Base-by-base conservation (phyloP, 352 stramenopile species). In the Globisporangium spinosum region DNA sequence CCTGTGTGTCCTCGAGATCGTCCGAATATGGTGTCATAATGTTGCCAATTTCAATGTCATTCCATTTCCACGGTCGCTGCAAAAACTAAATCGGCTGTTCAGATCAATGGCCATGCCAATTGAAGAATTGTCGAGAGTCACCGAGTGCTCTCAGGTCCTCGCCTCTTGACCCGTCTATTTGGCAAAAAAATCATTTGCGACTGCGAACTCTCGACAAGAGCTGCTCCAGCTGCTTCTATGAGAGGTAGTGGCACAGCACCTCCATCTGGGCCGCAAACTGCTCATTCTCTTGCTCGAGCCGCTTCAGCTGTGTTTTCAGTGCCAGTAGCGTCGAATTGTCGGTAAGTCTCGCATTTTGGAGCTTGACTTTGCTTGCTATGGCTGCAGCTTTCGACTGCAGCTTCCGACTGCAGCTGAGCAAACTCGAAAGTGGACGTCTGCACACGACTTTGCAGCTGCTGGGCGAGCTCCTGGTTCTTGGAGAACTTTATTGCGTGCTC, bases 271-370 rank as follows among this genome's bases (percentile, higher is more conserved):
- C 29, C 3, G 47, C 53, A 40, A 90, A 68, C 29, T 72, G 57
- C 29, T 67, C 70, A 53, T 81, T 90, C 57, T 92, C 83, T 13
- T 74, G 51, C 15, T 70, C 63, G 10, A 92, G 69, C 3, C 69
- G 66, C 8, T 64, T 68, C 17, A 90, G 61, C 67, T 87, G 80
- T 4, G 61, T 73, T 54, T 83, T 85, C 17, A 85, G 67, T 38
- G 72, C 62, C 7, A 77, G 53, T 23, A 91, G 66, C n/a, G 45
- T 68, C 2, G 75, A 75, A 23, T 75, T 75, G 64, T 85, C 72
- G 1, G 71, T 77, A n/a, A 84, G 54, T 43, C 70, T 70, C 20
- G 65, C 74, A 15, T 77, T 72, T 2, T 70, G 62, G 7, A 25
- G 23, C 59, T 73, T 74, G 56, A 87, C 3, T 13, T 64, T 69